These are phyloP conservation scores for Scutellaria galericulata DNA, from an alignment of 257 asterid genomes.

Conservation along the genomic window DNA sequence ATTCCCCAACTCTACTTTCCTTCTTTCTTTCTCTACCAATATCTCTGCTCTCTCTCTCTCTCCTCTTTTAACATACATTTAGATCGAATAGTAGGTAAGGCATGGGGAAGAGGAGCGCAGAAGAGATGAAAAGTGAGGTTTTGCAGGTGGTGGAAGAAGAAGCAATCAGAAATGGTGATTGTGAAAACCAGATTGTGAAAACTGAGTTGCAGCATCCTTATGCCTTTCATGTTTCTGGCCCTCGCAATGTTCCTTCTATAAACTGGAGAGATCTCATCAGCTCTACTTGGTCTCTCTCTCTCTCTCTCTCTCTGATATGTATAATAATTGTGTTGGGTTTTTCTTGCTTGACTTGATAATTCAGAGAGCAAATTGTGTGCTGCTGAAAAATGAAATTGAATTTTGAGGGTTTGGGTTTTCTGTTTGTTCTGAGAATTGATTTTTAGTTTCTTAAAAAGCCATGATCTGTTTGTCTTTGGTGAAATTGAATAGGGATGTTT, in stretches of 20 bases:
- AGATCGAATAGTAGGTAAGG: conserved; percentile 19
- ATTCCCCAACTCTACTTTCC: not conserved
- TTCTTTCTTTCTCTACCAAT: not conserved
- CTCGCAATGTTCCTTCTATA: conserved; percentile 70
- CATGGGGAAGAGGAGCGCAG: conserved; percentile 46
- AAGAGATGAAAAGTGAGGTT: conserved; percentile 47
- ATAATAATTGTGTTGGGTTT: not conserved
- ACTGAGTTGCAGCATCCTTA: conserved; percentile 58
- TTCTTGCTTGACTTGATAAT: not conserved
- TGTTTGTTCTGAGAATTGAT: not conserved
- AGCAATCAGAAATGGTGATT: conserved; percentile 27
- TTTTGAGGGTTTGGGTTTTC: not conserved
- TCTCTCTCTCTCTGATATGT: not conserved
- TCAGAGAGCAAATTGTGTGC: not conserved
- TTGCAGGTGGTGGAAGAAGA: conserved; percentile 45
- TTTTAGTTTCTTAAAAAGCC: conserved; percentile 16
- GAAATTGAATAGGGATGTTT: not conserved
- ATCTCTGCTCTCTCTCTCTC: not conserved
- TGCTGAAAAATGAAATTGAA: not conserved
- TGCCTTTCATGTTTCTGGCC: conserved; percentile 81
- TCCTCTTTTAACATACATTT: not conserved
- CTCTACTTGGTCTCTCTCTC: conserved; percentile 59
- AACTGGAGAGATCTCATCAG: conserved; percentile 77
- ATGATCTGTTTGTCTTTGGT: conserved; percentile 22
- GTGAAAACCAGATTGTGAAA: conserved; percentile 28